Conservation (phyloP, 106 monocot genomes). For the Apostasia shenzhenica region DNA sequence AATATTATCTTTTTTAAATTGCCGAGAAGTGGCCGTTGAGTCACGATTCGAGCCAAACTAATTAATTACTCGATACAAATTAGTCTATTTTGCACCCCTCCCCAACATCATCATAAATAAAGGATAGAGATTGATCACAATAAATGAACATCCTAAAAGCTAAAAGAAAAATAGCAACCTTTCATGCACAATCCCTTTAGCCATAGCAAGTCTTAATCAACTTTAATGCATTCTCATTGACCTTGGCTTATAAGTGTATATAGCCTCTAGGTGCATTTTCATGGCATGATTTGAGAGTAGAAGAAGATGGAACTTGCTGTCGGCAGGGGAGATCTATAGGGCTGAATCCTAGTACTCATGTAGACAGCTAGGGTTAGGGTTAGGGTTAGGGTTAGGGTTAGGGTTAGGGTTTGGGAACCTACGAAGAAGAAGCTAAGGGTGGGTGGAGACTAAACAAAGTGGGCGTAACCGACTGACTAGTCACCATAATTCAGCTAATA, state of each 20-base stretch:
- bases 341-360: too few species aligned
- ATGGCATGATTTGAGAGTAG: background rate
- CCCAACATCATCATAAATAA: background rate
- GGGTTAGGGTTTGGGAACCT: conserved; percentile 1
- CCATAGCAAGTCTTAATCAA: background rate
- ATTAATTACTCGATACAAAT: too few species aligned
- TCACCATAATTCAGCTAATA: background rate
- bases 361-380: background rate
- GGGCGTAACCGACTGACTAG: background rate
- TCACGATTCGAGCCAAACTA: too few species aligned
- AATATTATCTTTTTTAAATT: too few species aligned
- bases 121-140: conserved; percentile 4
- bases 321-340: background rate
- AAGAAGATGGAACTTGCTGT: background rate
- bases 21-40: too few species aligned
- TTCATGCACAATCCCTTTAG: background rate
- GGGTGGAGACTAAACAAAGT: too few species aligned
- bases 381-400: background rate
- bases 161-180: background rate
- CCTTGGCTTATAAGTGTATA: background rate
- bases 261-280: background rate
- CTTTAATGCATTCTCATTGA: background rate
- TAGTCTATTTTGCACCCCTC: background rate
- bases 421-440: background rate
- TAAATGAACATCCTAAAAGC: conserved; percentile 3